phyloP scores from a whole-genome alignment of 768 basidiomycete species.

The Auricularia sp. region DNA sequence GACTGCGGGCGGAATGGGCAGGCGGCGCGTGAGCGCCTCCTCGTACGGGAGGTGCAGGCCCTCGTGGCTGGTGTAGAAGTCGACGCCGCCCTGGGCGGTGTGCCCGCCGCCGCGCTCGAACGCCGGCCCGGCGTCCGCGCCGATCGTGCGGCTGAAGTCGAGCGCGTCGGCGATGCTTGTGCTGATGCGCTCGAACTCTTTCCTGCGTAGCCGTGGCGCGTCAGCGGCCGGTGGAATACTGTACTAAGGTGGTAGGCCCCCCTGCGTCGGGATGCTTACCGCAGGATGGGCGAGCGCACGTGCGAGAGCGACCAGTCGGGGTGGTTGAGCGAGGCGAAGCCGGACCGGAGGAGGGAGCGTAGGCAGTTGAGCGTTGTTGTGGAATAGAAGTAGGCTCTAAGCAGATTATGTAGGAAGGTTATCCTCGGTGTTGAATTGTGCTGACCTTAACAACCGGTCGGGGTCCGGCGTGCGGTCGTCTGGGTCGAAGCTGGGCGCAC shows the following conservation, averaged over 20 bases:
- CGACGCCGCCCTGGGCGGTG: conserved; percentile 74
- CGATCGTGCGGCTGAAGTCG: conserved; percentile 87
- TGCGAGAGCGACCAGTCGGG: conserved; percentile 91
- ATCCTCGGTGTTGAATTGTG: not conserved
- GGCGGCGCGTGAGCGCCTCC: conserved; percentile 74
- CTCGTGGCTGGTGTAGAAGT: conserved; percentile 85
- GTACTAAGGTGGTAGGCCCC: too few relatives aligned
- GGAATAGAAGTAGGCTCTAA: conserved; percentile 93
- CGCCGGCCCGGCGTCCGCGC: conserved; percentile 47
- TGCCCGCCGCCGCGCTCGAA: conserved; percentile 68
- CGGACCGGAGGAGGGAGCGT: conserved; percentile 78
- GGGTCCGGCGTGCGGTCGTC: conserved; percentile 85
- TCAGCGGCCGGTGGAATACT: too few relatives aligned
- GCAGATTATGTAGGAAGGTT: not conserved
- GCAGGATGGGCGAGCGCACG: conserved; percentile 72
- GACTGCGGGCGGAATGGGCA: conserved; percentile 37
- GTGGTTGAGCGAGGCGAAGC: conserved; percentile 87
- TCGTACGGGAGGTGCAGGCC: conserved; percentile 91
- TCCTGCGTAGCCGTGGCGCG: conserved; percentile 26
- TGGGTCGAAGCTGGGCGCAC: conserved; percentile 42
- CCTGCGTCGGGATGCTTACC: conserved; percentile 31
- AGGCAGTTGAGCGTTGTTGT: conserved; percentile 88
- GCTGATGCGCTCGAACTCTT: conserved; percentile 79
- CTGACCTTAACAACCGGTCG: conserved; percentile 71
- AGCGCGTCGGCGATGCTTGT: conserved; percentile 81